phyloP scores from a whole-genome alignment of 176 grass and related monocot genomes.

The Triticum timopheevii region DNA sequence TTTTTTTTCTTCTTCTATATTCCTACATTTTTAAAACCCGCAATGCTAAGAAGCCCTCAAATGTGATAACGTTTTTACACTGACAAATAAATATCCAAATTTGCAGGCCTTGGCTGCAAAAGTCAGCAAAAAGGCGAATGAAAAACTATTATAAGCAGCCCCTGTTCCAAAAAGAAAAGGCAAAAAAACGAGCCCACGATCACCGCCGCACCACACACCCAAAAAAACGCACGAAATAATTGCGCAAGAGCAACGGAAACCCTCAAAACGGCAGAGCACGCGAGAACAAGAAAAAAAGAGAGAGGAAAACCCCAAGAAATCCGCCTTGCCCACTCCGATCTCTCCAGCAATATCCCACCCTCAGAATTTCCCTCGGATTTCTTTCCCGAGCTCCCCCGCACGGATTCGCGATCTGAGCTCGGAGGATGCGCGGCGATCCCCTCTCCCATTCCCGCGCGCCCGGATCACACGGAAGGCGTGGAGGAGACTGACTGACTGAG shows the following conservation, averaged over 20 bases:
- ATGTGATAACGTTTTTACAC: not conserved
- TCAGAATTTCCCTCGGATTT: not conserved
- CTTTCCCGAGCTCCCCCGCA: not conserved
- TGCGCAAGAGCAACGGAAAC: not conserved
- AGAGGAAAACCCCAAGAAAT: conserved; percentile 25
- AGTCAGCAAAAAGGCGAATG: not conserved
- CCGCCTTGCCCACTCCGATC: conserved; percentile 32
- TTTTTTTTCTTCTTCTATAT: no score
- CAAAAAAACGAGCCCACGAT: not conserved
- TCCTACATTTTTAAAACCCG: no score
- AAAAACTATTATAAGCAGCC: not conserved
- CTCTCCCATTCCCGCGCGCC: not conserved
- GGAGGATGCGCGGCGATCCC: not conserved
- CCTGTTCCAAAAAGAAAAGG: not conserved
- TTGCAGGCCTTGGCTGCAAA: not conserved
- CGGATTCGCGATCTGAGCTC: conserved; percentile 13
- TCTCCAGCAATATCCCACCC: not conserved
- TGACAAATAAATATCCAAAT: not conserved
- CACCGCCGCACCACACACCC: not conserved
- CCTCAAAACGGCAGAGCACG: not conserved
- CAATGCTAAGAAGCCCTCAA: not conserved
- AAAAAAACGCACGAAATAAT: not conserved
- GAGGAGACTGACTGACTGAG: not conserved
- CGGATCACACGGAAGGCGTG: conserved; percentile 38
- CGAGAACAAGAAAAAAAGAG: not conserved